Evolutionary conservation across 352 stramenopile genomes (phyloP), one percentile per base, ranked within the genome.

Genomic region (Phytopythium aichiense): DNA sequence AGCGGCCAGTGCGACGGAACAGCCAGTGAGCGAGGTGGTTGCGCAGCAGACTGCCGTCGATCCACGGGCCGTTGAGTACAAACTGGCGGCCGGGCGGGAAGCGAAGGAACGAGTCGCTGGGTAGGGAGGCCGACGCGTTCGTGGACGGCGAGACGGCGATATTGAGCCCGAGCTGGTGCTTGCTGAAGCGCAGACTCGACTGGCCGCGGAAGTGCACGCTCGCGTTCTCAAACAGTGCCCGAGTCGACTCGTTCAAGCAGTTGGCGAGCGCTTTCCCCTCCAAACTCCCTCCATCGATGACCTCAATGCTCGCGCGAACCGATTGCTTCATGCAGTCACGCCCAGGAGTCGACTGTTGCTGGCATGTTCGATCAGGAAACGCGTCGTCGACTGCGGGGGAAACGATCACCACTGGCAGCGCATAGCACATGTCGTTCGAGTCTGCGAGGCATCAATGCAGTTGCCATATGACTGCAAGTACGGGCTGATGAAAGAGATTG

Each of bases 11-110:
- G 30, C 66, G 40, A 8, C 78, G 76, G 59, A 73, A 88, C 30
- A 88, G 42, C 71, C 72, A 84, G 46, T 88, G 76, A 12, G 76
- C 76, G 48, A 88, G 54, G 53, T 88, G 78, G 63, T 88, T 88
- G 37, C 78, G 76, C 56, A 88, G 33, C 55, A 88, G 42, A 37
- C 65, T 79, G 49, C 68, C 71, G 69, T 88, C 78, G 25, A 86
- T 55, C 53, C 67, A 81, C 9, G 78, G 78, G 0, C 78, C 78
- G 40, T 88, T 81, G n/a, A 88, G 62, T 12, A 84, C 68, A 50
- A 79, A 88, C 22, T 68, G 59, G 37, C 65, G 67, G 51, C 80
- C 78, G 11, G 64, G 60, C 0, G 78, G 76, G 8, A 88, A 59
- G 13, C 68, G 69, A 0, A 88, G 56, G 33, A 85, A 77, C 40